phyloP scores from a whole-genome alignment of 2,329 filamentous ascomycete genomes.

The Pezicula radicicola region DNA sequence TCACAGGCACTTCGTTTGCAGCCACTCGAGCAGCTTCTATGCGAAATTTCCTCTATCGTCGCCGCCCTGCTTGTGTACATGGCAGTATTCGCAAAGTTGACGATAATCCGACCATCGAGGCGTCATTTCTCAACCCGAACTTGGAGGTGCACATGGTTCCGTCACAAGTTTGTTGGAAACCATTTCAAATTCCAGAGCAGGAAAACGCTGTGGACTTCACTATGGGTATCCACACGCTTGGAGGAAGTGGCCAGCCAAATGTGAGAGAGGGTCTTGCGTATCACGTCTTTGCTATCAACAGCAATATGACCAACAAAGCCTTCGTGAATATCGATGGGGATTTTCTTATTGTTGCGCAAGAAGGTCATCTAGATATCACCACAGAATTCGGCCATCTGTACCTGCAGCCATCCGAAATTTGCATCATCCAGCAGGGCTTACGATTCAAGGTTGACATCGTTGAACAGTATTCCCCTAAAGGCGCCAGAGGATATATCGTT shows the following conservation, averaged over 20 bases:
- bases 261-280: slow-evolving; percentile 43
- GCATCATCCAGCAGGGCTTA: slow-evolving; percentile 59
- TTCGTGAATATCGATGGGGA: slow-evolving; percentile 59
- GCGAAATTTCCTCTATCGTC: slow-evolving; percentile 38
- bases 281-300: slow-evolving; percentile 43
- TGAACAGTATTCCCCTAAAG: slow-evolving; percentile 44
- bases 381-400: slow-evolving; percentile 49
- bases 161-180: background rate
- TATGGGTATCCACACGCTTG: slow-evolving; percentile 43
- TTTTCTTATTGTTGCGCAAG: slow-evolving; percentile 59
- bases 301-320: slow-evolving; percentile 39
- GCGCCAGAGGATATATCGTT: slow-evolving; percentile 58
- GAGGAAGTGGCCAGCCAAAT: slow-evolving; percentile 45
- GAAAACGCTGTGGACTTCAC: slow-evolving; percentile 33
- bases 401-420: slow-evolving; percentile 60
- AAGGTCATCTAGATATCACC: slow-evolving; percentile 60
- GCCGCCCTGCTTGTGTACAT: slow-evolving; percentile 26
- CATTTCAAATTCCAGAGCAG: background rate
- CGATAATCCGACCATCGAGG: background rate
- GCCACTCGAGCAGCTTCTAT: slow-evolving; percentile 34
- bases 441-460: slow-evolving; percentile 55
- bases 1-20: slow-evolving; percentile 38
- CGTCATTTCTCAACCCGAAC: background rate
- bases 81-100: background rate
- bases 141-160: too few species aligned